Evolutionary conservation across 192 early-diverging fungal species (phyloP).

Genomic region (Coemansia sp.): DNA sequence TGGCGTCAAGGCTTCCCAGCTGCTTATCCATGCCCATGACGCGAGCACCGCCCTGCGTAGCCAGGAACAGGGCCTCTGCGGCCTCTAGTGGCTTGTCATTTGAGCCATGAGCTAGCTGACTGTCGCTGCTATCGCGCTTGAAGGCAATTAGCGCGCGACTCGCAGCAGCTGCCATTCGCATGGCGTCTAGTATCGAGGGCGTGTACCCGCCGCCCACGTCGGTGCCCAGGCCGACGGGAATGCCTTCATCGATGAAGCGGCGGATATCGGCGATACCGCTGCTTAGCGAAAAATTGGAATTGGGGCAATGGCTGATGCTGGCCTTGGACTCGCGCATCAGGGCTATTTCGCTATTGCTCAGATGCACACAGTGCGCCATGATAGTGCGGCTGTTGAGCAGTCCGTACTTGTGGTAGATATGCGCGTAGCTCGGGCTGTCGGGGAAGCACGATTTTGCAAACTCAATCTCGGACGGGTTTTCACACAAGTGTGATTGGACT

Average conservation of each 20-base stretch:
- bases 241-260: slow-evolving; percentile 63
- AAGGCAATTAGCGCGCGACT: slow-evolving; percentile 58
- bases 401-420: slow-evolving; percentile 71
- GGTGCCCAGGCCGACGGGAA: slow-evolving; percentile 91
- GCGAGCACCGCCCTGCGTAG: slow-evolving; percentile 87
- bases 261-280: slow-evolving; percentile 82
- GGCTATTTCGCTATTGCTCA: slow-evolving; percentile 68
- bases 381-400: slow-evolving; percentile 74
- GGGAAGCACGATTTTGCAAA: slow-evolving; percentile 80
- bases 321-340: slow-evolving; percentile 63
- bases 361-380: slow-evolving; percentile 93
- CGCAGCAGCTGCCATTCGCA: slow-evolving; percentile 75
- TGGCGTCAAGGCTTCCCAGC: slow-evolving; percentile 80
- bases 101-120: not conserved
- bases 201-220: slow-evolving; percentile 90
- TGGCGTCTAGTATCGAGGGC: slow-evolving; percentile 82
- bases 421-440: slow-evolving; percentile 64
- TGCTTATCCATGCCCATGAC: slow-evolving; percentile 68
- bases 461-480: slow-evolving; percentile 75
- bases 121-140: slow-evolving; percentile 24
- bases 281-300: slow-evolving; percentile 82
- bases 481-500: slow-evolving; percentile 90
- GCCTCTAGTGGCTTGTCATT: slow-evolving; percentile 56
- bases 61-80: slow-evolving; percentile 77
- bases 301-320: slow-evolving; percentile 90